phyloP scores from a whole-genome alignment of 352 stramenopile species.

The Phytophthora nicotianae region DNA sequence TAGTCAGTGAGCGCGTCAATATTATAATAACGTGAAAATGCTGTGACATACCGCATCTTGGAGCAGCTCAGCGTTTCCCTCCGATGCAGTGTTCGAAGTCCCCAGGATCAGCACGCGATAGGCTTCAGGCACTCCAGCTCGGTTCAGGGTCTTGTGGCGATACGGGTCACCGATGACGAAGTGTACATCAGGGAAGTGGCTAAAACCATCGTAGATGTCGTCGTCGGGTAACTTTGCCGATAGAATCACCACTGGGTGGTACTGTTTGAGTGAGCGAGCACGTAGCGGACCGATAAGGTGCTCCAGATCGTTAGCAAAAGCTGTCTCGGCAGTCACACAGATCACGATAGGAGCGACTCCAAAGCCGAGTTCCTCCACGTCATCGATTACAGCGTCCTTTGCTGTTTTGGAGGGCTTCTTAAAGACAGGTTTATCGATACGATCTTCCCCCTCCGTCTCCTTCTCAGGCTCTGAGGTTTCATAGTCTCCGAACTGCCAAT shows the following conservation, averaged over 20 bases:
- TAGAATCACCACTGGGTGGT: slow-evolving; percentile 78
- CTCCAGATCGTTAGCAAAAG: slow-evolving; percentile 78
- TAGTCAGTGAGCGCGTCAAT: slow-evolving; percentile 5
- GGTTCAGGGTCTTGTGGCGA: slow-evolving; percentile 53
- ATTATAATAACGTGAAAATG: background rate
- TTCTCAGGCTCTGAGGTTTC: slow-evolving; percentile 36
- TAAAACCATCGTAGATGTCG: slow-evolving; percentile 70
- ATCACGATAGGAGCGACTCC: slow-evolving; percentile 68
- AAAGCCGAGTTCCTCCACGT: slow-evolving; percentile 58
- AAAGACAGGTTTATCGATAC: slow-evolving; percentile 6
- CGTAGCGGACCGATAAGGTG: slow-evolving; percentile 80
- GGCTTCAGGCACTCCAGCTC: slow-evolving; percentile 68
- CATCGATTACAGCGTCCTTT: slow-evolving; percentile 57
- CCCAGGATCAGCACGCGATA: slow-evolving; percentile 80
- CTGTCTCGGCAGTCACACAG: slow-evolving; percentile 57
- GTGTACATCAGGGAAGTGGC: slow-evolving; percentile 73
- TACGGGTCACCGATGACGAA: slow-evolving; percentile 78
- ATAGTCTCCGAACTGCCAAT: slow-evolving; percentile 33
- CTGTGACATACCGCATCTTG: slow-evolving; percentile 59
- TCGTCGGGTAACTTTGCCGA: slow-evolving; percentile 55
- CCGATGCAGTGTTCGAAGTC: slow-evolving; percentile 57
- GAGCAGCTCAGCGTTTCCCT: slow-evolving; percentile 69
- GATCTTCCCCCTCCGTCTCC: slow-evolving; percentile 27
- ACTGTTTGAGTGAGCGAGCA: slow-evolving; percentile 65
- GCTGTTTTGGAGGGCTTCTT: slow-evolving; percentile 23